Evolutionary conservation across 805 yeast genomes (phyloP), one percentile per base, ranked within the genome.

Genomic region (Jamesozyma jinghongensis): DNA sequence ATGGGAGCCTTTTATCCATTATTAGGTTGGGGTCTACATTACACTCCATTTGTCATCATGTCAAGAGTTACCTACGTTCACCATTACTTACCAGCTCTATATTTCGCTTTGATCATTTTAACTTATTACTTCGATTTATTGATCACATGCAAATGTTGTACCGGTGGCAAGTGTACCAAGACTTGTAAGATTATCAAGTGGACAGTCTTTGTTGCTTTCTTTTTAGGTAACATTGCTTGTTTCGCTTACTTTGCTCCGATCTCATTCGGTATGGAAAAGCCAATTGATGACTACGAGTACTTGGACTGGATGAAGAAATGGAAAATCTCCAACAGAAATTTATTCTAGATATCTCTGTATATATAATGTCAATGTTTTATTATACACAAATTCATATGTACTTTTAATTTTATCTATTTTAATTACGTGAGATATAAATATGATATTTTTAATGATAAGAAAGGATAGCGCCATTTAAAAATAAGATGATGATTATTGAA

Each of bases 21-120:
- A 74, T 63, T 83, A 37, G 92, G 86, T n/a, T 90, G 97, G 97
- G 74, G 79, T 38, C 70, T 87, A 59, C 97, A 90, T 63, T 90
- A 70, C 63, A 59, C 81, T 56, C 97, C 98, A 26, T 90, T 90
- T 63, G 75, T 84, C 28, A 68, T 87, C 48, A 90, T 90, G 98
- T 86, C 94, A 17, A 84, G 98, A 69, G 97, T 92, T 47, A 87
- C 95, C 2, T 90, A 92, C 60, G 94, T 90, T 30, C 98, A 90
- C 63, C 98, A 90, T 64, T 90, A 90, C 63, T 76, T 88, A 53
- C 98, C 98, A 17, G 96, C 97, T 1, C 73, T 88, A 50, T 90
- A 85, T 65, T 90, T 90, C 67, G 85, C 85, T 36, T 66, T 80
- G 61, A 61, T 77, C 41, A 73, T 75, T 30, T 56, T 71, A 37